Percentiles rank a stretch among this genome's conserved stretches.
These are phyloP conservation scores for Gamsiella multidivaricata DNA, from an alignment of 192 early-diverging fungal species.

Conservation along the genomic window DNA sequence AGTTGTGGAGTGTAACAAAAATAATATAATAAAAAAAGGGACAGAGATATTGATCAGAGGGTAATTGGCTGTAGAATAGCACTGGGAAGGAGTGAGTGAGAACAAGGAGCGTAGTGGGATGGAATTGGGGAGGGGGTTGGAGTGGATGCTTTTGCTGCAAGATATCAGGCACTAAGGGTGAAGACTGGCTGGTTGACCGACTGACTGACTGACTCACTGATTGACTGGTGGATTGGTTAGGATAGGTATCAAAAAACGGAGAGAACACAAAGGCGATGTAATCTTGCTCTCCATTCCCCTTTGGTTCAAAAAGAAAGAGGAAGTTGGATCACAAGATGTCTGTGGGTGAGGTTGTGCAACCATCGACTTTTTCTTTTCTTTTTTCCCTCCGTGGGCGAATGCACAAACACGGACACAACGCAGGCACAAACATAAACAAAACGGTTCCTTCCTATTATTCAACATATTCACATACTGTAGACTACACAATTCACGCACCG, in stretches of 20 bases:
- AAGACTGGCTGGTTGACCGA: no score
- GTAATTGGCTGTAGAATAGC: not conserved
- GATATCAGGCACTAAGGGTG: no score
- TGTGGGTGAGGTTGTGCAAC: constrained; percentile 22
- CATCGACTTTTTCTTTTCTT: constrained; percentile 6
- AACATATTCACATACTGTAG: no score
- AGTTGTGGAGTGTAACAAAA: not conserved
- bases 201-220: no score
- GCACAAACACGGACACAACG: no score
- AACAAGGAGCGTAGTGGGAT: no score
- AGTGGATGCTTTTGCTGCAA: no score
- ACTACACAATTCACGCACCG: no score
- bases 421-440: no score
- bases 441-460: not conserved
- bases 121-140: no score
- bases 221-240: not conserved
- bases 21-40: not conserved
- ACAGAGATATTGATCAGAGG: constrained; percentile 1
- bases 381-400: not conserved
- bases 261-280: not conserved
- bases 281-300: no score
- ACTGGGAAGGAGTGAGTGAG: not conserved
- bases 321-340: constrained; percentile 19
- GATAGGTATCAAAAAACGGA: not conserved
- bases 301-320: not conserved